A percentile compares a stretch with the other conserved stretches of the same genome.
phyloP scores from a whole-genome alignment of 306 rosid species.

The Luffa acutangula region DNA sequence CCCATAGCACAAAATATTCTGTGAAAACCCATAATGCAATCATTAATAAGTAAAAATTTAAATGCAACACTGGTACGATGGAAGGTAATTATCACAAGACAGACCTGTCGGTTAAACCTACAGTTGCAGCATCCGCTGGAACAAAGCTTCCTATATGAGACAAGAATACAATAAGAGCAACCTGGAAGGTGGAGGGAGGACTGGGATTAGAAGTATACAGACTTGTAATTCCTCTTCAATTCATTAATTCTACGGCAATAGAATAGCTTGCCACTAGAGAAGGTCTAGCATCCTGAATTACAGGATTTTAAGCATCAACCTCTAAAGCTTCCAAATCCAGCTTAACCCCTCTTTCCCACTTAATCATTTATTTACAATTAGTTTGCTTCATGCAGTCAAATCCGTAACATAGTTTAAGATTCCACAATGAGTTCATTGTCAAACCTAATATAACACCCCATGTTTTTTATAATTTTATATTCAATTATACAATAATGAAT shows the following conservation, averaged over 20 bases:
- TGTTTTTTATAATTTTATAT: too few species aligned
- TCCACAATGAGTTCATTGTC: too few species aligned
- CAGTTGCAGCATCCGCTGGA: conserved; percentile 95
- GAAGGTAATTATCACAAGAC: conserved; percentile 16
- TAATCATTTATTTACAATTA: too few species aligned
- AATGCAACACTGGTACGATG: background rate
- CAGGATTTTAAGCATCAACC: background rate
- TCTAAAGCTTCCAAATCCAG: background rate
- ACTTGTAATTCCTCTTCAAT: background rate
- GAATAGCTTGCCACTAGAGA: background rate
- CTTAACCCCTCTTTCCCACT: background rate
- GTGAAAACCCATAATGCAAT: conserved; percentile 14
- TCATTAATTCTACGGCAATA: background rate
- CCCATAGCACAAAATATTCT: conserved; percentile 95
- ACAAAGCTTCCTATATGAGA: conserved; percentile 94
- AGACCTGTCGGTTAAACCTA: conserved; percentile 95
- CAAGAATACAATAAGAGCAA: conserved; percentile 83
- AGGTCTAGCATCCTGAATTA: background rate
- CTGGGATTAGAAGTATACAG: background rate
- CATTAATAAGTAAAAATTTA: background rate
- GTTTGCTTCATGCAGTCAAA: too few species aligned
- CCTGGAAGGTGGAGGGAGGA: conserved; percentile 35
- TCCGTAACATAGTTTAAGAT: too few species aligned
- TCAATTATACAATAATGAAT: too few species aligned
- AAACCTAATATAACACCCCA: too few species aligned